phyloP scores from a whole-genome alignment of 192 early-diverging fungal genomes.

The Rhizophagus clarus region DNA sequence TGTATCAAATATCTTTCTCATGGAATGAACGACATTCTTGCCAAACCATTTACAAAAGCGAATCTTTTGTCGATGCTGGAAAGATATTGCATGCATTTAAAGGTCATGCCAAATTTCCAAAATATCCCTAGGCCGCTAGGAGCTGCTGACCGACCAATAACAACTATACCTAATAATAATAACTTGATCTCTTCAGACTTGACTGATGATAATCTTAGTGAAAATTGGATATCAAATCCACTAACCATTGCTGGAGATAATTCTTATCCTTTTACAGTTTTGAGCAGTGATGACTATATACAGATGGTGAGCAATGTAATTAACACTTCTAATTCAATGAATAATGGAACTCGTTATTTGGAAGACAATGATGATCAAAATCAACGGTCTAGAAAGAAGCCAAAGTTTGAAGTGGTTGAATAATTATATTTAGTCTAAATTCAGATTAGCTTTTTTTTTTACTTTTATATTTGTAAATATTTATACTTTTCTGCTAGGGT shows the following conservation, averaged over 20 bases:
- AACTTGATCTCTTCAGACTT: neutral
- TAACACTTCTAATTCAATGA: neutral
- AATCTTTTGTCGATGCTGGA: constrained; percentile 56
- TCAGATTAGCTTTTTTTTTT: neutral
- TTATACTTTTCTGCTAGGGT: neutral
- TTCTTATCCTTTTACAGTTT: neutral
- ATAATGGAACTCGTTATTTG: neutral
- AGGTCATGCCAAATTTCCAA: constrained; percentile 25
- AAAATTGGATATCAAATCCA: neutral
- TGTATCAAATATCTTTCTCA: constrained; percentile 66
- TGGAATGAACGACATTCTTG: constrained; percentile 76
- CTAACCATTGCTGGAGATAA: neutral
- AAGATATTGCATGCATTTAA: constrained; percentile 58
- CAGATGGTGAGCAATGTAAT: constrained; percentile 4
- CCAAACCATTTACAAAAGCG: constrained; percentile 67
- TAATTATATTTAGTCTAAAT: neutral
- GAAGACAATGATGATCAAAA: neutral
- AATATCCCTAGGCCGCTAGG: constrained; percentile 1
- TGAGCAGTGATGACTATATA: constrained; percentile 1
- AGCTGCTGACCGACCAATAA: neutral
- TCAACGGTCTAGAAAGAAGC: neutral
- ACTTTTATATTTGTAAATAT: neutral
- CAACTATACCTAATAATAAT: neutral
- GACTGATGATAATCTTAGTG: neutral
- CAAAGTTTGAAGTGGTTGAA: neutral